Evolutionary conservation across 495 filamentous ascomycete genomes (phyloP).

Genomic region (Aspergillus panamensis): DNA sequence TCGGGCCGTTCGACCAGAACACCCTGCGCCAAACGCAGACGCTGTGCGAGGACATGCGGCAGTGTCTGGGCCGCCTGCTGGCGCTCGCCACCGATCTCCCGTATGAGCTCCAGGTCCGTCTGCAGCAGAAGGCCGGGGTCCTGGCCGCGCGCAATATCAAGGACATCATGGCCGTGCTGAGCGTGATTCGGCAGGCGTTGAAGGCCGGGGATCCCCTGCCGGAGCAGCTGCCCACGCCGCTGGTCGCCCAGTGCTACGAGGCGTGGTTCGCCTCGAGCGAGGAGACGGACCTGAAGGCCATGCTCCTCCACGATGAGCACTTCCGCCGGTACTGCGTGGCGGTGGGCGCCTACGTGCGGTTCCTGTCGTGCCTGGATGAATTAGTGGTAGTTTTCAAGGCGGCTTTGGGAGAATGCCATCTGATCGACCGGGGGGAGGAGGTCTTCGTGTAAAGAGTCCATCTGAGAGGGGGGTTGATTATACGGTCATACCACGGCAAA

Average conservation of each 20-base stretch:
- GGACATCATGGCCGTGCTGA: conserved; percentile 37
- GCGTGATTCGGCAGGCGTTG: conserved; percentile 33
- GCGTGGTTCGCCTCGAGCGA: conserved; percentile 13
- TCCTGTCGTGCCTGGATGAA: too few species aligned
- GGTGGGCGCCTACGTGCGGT: too few species aligned
- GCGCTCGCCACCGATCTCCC: conserved; percentile 32
- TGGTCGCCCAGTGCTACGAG: conserved; percentile 33
- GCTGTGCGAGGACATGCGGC: conserved; percentile 35
- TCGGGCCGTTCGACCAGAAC: conserved; percentile 33
- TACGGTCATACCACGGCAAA: too few species aligned
- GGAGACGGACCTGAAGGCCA: too few species aligned
- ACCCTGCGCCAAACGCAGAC: conserved; percentile 27
- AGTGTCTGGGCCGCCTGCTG: conserved; percentile 31
- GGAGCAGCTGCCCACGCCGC: conserved; percentile 35
- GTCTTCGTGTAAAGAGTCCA: too few species aligned
- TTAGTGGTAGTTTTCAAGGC: too few species aligned
- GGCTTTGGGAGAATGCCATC: too few species aligned
- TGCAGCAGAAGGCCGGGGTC: conserved; percentile 26
- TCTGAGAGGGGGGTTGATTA: too few species aligned
- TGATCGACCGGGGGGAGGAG: too few species aligned
- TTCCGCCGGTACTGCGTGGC: too few species aligned
- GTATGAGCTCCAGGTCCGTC: conserved; percentile 24
- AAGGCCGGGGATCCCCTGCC: conserved; percentile 36
- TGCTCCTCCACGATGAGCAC: too few species aligned
- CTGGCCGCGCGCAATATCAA: conserved; percentile 33